These are phyloP conservation scores for Aspergillus nanangensis DNA, from an alignment of 495 filamentous ascomycete genomes.

Conservation along the genomic window DNA sequence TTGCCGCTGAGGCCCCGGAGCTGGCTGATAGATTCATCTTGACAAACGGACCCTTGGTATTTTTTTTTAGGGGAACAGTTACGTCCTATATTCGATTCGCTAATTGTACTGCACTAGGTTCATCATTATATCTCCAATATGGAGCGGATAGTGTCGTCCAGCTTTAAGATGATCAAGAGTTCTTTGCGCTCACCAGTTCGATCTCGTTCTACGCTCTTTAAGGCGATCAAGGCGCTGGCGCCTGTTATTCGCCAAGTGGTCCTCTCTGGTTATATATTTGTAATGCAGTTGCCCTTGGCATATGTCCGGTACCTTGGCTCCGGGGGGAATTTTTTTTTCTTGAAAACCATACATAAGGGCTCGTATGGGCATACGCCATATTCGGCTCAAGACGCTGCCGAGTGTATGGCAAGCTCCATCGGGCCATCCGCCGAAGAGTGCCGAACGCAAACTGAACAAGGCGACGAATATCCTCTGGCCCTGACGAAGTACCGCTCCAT, in stretches of 20 bases:
- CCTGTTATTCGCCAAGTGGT: conserved; percentile 38
- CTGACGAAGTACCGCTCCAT: conserved; percentile 20
- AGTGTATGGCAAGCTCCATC: conserved; percentile 40
- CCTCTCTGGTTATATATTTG: conserved; percentile 48
- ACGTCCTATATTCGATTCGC: neutral
- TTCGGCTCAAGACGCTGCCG: conserved; percentile 25
- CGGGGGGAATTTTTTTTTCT: conserved; percentile 39
- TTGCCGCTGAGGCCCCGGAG: conserved; percentile 50
- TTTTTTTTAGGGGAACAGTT: conserved; percentile 8
- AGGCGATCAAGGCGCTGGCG: conserved; percentile 30
- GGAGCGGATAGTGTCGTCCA: conserved; percentile 28
- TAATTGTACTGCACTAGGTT: conserved; percentile 19
- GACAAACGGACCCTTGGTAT: conserved; percentile 45
- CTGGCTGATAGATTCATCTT: conserved; percentile 51
- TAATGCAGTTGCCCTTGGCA: conserved; percentile 39
- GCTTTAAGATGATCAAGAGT: conserved; percentile 43
- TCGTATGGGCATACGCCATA: conserved; percentile 22
- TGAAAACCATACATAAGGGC: conserved; percentile 30
- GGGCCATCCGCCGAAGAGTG: conserved; percentile 35
- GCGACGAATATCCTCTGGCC: conserved; percentile 28
- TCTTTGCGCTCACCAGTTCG: conserved; percentile 35
- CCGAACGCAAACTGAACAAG: conserved; percentile 24
- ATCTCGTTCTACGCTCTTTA: conserved; percentile 32
- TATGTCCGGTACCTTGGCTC: conserved; percentile 33
- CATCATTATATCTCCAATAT: conserved; percentile 28